These are phyloP conservation scores for Fusarium sp. DNA, from an alignment of 2,329 filamentous ascomycete species.

Conservation along the genomic window DNA sequence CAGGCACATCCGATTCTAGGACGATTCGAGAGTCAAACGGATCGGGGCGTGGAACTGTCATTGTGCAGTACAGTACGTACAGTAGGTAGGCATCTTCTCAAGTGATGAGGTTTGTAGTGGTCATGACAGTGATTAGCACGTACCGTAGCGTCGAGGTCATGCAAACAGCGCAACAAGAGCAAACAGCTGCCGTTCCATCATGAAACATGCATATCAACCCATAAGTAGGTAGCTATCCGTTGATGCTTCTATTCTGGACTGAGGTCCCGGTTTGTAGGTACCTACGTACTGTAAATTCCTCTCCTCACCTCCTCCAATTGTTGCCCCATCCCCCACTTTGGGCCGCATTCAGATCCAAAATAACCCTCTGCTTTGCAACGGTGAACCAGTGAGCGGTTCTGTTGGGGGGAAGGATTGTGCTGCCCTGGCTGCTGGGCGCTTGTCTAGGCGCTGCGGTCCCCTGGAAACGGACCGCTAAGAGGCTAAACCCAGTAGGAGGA, in stretches of 20 bases:
- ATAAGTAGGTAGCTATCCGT: not conserved
- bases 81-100: not conserved
- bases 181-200: slow-evolving; percentile 25
- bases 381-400: slow-evolving; percentile 3
- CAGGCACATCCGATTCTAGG: slow-evolving; percentile 22
- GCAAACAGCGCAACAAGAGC: slow-evolving; percentile 13
- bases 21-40: slow-evolving; percentile 2
- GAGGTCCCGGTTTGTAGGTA: slow-evolving; percentile 14
- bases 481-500: slow-evolving; percentile 5
- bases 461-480: slow-evolving; percentile 20
- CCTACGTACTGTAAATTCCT: slow-evolving; percentile 12
- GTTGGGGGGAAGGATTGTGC: slow-evolving; percentile 1
- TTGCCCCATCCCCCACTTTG: slow-evolving; percentile 40
- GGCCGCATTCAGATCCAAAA: slow-evolving; percentile 35
- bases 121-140: slow-evolving; percentile 14
- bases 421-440: slow-evolving; percentile 5
- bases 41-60: slow-evolving; percentile 10
- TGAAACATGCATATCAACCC: slow-evolving; percentile 26
- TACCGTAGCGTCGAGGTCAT: slow-evolving; percentile 6
- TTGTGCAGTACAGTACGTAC: not conserved
- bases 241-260: slow-evolving; percentile 13
- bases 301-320: slow-evolving; percentile 23
- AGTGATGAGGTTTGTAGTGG: not conserved
- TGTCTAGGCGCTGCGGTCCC: slow-evolving; percentile 17
- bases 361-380: slow-evolving; percentile 7